Base-by-base conservation (phyloP, 192 early-diverging fungal genomes). In the Entomortierella chlamydospora region DNA sequence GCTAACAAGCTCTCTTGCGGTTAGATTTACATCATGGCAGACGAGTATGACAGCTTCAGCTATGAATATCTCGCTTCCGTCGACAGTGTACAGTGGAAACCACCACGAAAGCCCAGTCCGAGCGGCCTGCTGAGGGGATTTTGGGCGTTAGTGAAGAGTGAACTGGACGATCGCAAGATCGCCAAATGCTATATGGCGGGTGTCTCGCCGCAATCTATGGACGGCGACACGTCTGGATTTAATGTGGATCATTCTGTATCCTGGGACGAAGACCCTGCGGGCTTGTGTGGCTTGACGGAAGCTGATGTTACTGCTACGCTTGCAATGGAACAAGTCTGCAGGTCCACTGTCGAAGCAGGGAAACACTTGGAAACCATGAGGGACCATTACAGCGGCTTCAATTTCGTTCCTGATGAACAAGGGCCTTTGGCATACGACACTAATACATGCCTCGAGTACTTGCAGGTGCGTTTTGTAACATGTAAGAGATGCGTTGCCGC, bases 21-120 rank as follows among this genome's bases (percentile, higher is more conserved):
- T 34, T 68, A 77, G 72, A 82, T 82, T 54, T 82, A 77, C 57
- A 37, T 82, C 51, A 61, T 82, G 67, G 81, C 72, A 26, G 72
- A 83, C 54, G 81, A 72, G 39, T 83, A 83, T 66, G 81, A 83
- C 59, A 69, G 67, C 55, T 83, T 52, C 68, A 68, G 25, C 69
- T 78, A 83, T 64, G 64, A 83, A 12, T 78, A 74, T 29, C 51
- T 83, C 37, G 56, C 62, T 52, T 61, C 54, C 10, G 41, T 12
- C 11, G 68, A 70, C 64, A 64, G 71, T 34, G 50, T 37, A 60
- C 71, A 60, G 0, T 73, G 71, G 71, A 65, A 65, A 20, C 39
- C 63, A 11, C 50, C 57, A 37, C 63, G 22, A 73, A 9, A 26
- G 28, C 26, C 63, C 41, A 26, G 65, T 0, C 0, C 56, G n/a